Conservation (phyloP, 148 eudicot species). For the Diospyros lotus region DNA sequence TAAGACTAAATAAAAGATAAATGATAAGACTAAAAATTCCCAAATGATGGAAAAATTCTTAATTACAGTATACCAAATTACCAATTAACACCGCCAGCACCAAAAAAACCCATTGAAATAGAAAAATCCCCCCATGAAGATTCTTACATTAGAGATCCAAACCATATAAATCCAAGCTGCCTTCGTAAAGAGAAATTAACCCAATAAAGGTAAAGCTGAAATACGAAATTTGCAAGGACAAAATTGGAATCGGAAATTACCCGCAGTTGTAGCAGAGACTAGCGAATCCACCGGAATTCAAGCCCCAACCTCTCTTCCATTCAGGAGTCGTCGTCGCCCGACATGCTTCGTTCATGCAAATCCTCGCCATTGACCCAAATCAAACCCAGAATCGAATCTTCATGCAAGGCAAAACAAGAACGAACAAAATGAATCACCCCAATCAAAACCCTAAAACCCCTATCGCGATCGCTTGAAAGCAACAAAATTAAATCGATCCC, state of each 20-base stretch:
- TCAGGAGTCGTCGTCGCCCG: neutral
- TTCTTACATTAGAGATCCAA: neutral
- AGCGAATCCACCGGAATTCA: neutral
- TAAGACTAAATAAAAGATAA: neutral
- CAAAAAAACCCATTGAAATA: slow-evolving; percentile 14
- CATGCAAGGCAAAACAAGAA: neutral
- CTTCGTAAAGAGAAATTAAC: neutral
- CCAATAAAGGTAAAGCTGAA: neutral
- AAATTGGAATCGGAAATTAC: neutral
- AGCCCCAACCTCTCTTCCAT: neutral
- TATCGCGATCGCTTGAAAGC: neutral
- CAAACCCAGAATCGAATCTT: slow-evolving; percentile 13
- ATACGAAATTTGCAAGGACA: neutral
- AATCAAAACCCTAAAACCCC: slow-evolving; percentile 23
- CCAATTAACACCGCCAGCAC: neutral
- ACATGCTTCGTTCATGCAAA: slow-evolving; percentile 62
- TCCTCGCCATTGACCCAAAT: slow-evolving; percentile 49
- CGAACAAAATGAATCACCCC: slow-evolving; percentile 9
- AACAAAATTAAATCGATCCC: slow-evolving; percentile 5
- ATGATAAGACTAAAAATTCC: neutral
- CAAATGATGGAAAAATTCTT: neutral
- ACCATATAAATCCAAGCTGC: neutral
- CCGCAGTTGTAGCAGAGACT: neutral
- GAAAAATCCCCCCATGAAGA: neutral
- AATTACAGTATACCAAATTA: too few relatives aligned